phyloP scores from a whole-genome alignment of 164 flowering plant species.

The Macadamia integrifolia region DNA sequence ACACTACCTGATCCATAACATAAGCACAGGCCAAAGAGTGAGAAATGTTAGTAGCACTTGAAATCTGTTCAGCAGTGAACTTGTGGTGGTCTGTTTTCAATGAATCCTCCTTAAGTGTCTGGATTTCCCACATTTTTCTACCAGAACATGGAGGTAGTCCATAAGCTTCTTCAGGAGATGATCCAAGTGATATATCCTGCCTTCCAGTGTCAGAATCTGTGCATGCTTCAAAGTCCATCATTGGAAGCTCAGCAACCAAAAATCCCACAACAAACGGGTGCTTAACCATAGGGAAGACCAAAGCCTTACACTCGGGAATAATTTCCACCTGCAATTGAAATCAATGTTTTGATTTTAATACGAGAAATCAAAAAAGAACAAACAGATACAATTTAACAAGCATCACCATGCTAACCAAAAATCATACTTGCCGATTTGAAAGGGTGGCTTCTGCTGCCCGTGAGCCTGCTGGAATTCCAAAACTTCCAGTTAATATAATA shows the following conservation, averaged over 20 bases:
- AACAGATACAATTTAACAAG: background rate
- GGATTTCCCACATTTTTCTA: conserved; percentile 30
- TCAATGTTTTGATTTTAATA: conserved; percentile 7
- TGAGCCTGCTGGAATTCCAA: conserved; percentile 68
- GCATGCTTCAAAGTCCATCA: conserved; percentile 21
- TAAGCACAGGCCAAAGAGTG: conserved; percentile 82
- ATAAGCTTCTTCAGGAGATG: conserved; percentile 34
- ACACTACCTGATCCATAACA: conserved; percentile 92
- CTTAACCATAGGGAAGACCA: conserved; percentile 87
- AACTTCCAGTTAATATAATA: conserved; percentile 64
- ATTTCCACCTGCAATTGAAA: conserved; percentile 51
- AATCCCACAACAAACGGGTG: conserved; percentile 93
- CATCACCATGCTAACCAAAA: background rate
- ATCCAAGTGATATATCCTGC: conserved; percentile 19
- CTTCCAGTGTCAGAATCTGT: conserved; percentile 15
- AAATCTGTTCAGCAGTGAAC: conserved; percentile 60
- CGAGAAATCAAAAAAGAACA: background rate
- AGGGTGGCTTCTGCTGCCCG: conserved; percentile 84
- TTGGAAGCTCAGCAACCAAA: conserved; percentile 87
- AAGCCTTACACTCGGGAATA: conserved; percentile 57
- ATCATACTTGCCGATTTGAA: conserved; percentile 56
- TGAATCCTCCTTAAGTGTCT: conserved; percentile 28
- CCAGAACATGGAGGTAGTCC: conserved; percentile 29
- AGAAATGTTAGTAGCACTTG: conserved; percentile 65
- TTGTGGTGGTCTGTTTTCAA: conserved; percentile 19